These are phyloP conservation scores for Acacia acuminata DNA, from an alignment of 306 rosid species.

Conservation along the genomic window DNA sequence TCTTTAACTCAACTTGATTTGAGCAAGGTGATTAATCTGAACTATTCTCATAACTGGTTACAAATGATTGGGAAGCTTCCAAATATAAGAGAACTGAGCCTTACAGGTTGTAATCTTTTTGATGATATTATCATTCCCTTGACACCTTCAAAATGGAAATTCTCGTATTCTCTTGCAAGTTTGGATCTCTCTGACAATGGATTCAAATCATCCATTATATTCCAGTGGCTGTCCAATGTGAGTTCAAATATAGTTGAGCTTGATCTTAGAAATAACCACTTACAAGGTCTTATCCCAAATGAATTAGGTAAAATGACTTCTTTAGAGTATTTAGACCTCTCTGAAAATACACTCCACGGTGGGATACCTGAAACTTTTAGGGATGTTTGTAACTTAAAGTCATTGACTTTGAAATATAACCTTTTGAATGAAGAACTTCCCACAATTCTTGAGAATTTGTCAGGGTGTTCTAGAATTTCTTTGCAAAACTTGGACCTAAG, in stretches of 20 bases:
- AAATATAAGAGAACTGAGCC: neutral
- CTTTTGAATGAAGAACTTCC: neutral
- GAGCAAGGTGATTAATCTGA: neutral
- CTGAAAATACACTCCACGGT: neutral
- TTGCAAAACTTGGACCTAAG: slow-evolving; percentile 21
- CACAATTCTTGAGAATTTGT: slow-evolving; percentile 4
- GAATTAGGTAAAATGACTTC: slow-evolving; percentile 12
- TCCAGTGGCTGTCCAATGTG: slow-evolving; percentile 28
- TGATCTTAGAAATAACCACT: neutral
- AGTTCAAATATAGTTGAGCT: slow-evolving; percentile 25
- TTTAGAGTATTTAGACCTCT: slow-evolving; percentile 20
- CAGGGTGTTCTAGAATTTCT: slow-evolving; percentile 12
- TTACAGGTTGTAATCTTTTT: neutral
- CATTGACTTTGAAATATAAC: neutral
- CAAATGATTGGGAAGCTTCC: slow-evolving; percentile 25
- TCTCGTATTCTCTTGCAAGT: slow-evolving; percentile 18
- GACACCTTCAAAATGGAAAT: neutral
- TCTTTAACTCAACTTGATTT: slow-evolving; percentile 35
- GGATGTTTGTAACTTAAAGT: neutral
- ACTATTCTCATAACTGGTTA: neutral
- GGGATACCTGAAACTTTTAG: neutral
- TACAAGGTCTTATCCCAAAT: neutral
- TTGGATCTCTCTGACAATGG: neutral
- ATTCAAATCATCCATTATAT: slow-evolving; percentile 19
- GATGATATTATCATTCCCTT: neutral